Percentiles rank a stretch among this genome's conserved stretches.
These are phyloP conservation scores for Pyrus hybrid DNA, from an alignment of 331 rosid genomes.

Conservation along the genomic window DNA sequence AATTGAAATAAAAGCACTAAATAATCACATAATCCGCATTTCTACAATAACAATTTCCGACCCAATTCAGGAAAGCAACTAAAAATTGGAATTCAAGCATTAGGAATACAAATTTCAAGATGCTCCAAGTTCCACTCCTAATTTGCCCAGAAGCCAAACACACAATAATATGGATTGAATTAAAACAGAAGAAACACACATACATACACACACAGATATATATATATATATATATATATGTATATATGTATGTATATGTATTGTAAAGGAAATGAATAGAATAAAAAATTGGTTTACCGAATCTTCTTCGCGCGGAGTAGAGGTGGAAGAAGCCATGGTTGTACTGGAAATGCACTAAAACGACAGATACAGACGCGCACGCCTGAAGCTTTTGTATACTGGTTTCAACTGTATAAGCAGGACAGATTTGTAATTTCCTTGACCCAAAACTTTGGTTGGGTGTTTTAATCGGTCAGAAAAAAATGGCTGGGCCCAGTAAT, in stretches of 20 bases:
- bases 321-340: constrained; percentile 19
- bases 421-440: too few relatives aligned
- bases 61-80: background rate
- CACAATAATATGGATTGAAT: background rate
- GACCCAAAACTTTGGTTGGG: too few relatives aligned
- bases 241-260: background rate
- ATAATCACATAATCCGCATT: background rate
- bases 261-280: background rate
- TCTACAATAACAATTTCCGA: background rate
- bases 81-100: background rate
- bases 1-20: background rate
- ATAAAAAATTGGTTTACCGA: constrained; percentile 5
- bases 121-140: background rate
- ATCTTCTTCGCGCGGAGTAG: constrained; percentile 9
- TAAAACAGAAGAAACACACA: background rate
- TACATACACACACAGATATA: too few relatives aligned
- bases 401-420: background rate
- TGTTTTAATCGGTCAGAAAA: too few relatives aligned
- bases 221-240: background rate
- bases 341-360: background rate
- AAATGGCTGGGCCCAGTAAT: too few relatives aligned
- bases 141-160: background rate
- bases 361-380: background rate
- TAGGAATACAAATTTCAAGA: background rate
- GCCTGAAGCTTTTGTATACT: background rate